phyloP scores from a whole-genome alignment of 78 protist genomes.

The Acrasis kona region DNA sequence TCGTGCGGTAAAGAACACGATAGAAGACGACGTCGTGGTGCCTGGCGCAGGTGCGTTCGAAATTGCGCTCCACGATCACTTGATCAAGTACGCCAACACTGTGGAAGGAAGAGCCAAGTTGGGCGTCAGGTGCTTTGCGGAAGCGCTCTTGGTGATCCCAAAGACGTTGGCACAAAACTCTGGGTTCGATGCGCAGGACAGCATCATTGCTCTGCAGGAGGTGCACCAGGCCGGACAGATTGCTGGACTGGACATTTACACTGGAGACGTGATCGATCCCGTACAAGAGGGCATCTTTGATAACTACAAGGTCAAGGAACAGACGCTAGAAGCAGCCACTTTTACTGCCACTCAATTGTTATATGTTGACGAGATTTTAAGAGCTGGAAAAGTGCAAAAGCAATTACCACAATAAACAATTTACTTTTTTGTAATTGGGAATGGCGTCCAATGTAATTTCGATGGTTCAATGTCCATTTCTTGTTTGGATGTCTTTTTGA shows the following conservation, averaged over 20 bases:
- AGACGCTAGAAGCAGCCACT: conserved; percentile 60
- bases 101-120: conserved; percentile 42
- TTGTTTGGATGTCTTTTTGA: background rate
- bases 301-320: conserved; percentile 90
- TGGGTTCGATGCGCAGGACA: conserved; percentile 88
- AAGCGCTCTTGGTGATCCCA: conserved; percentile 93
- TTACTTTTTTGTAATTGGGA: too few relatives aligned
- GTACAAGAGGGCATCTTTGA: conserved; percentile 88
- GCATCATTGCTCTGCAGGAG: conserved; percentile 54
- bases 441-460: background rate
- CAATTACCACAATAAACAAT: too few relatives aligned
- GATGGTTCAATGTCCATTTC: background rate
- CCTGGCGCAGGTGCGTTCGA: conserved; percentile 99
- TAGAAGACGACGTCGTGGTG: conserved; percentile 78
- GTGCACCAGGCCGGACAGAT: conserved; percentile 48
- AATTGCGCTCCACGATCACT: conserved; percentile 49
- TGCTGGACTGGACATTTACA: conserved; percentile 82
- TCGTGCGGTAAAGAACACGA: conserved; percentile 94
- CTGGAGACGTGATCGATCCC: conserved; percentile 90
- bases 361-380: conserved; percentile 96
- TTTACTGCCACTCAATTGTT: conserved; percentile 86
- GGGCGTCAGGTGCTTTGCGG: conserved; percentile 95
- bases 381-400: conserved; percentile 85
- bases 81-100: conserved; percentile 35
- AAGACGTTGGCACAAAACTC: conserved; percentile 92